These are phyloP conservation scores for Quercus agrifolia DNA, from an alignment of 306 rosid genomes.

Conservation along the genomic window DNA sequence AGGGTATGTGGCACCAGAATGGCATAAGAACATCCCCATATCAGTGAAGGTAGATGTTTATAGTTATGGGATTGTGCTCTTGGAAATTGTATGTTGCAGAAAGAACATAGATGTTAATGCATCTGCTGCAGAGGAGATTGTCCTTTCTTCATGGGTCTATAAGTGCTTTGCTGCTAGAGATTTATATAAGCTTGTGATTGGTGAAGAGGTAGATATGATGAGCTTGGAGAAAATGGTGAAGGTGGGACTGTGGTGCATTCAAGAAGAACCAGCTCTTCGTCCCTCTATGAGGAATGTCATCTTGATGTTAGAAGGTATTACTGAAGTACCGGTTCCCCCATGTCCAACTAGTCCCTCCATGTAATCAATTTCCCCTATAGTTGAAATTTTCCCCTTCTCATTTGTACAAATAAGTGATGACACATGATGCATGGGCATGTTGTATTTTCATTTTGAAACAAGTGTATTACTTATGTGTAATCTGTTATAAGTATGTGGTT, in stretches of 20 bases:
- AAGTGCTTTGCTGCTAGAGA: conserved; percentile 15
- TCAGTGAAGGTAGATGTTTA: conserved; percentile 14
- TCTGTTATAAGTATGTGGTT: no score
- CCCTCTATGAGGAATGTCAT: conserved; percentile 19
- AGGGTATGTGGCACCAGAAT: conserved; percentile 16
- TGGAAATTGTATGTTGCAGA: conserved; percentile 10
- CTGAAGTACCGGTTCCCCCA: conserved; percentile 15
- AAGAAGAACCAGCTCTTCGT: conserved; percentile 23
- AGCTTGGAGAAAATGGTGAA: conserved; percentile 10
- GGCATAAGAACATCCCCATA: conserved; percentile 18
- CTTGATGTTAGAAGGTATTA: conserved; percentile 21
- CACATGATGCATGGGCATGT: no score
- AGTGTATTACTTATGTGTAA: no score
- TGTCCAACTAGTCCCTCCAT: neutral
- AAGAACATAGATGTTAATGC: conserved; percentile 4
- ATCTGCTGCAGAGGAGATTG: neutral
- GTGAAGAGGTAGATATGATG: conserved; percentile 16
- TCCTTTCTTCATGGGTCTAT: conserved; percentile 15
- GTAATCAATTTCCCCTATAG: neutral
- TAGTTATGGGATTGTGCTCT: conserved; percentile 11
- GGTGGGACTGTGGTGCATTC: conserved; percentile 18
- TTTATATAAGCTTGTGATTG: neutral
- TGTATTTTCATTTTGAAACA: no score
- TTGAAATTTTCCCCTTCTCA: no score
- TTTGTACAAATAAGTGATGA: no score